A percentile compares a stretch with the other conserved stretches of the same genome.
Conservation (phyloP, 2,329 filamentous ascomycete species). For the Trichoderma sp. region DNA sequence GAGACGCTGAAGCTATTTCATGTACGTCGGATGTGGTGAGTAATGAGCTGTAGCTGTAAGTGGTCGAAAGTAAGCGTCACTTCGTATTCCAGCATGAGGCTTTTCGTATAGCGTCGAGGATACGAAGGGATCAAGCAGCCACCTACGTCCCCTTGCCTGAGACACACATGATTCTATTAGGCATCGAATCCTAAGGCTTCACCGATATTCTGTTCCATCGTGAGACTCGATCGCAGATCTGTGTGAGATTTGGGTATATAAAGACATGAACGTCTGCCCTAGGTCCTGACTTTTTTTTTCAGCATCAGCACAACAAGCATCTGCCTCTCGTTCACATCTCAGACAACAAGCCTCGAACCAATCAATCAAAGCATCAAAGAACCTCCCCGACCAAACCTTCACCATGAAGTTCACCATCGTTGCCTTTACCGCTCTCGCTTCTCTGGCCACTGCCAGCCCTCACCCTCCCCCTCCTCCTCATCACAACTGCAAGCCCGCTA, state of each 20-base stretch:
- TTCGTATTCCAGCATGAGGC: slow-evolving; percentile 18
- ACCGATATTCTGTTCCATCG: neutral
- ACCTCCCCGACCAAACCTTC: slow-evolving; percentile 17
- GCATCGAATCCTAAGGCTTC: neutral
- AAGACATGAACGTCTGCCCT: slow-evolving; percentile 10
- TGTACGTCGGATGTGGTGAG: slow-evolving; percentile 9
- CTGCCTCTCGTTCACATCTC: neutral
- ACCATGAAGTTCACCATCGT: slow-evolving; percentile 33
- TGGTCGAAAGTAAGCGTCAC: slow-evolving; percentile 14
- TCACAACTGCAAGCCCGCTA: slow-evolving; percentile 32
- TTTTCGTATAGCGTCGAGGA: slow-evolving; percentile 17
- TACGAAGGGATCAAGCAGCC: slow-evolving; percentile 17
- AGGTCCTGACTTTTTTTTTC: neutral
- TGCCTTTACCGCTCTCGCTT: slow-evolving; percentile 25
- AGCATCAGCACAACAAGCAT: slow-evolving; percentile 14
- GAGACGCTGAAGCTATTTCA: slow-evolving; percentile 11
- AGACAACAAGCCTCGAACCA: slow-evolving; percentile 19
- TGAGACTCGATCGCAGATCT: neutral
- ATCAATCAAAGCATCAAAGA: neutral
- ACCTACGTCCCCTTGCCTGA: slow-evolving; percentile 15
- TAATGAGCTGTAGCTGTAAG: neutral
- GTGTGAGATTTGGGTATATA: slow-evolving; percentile 8
- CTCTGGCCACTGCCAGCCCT: slow-evolving; percentile 21
- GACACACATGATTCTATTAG: slow-evolving; percentile 3
- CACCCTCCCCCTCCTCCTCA: slow-evolving; percentile 17